Evolutionary conservation across 148 eudicot species (phyloP).

Genomic region (Mesembryanthemum crystallinum): DNA sequence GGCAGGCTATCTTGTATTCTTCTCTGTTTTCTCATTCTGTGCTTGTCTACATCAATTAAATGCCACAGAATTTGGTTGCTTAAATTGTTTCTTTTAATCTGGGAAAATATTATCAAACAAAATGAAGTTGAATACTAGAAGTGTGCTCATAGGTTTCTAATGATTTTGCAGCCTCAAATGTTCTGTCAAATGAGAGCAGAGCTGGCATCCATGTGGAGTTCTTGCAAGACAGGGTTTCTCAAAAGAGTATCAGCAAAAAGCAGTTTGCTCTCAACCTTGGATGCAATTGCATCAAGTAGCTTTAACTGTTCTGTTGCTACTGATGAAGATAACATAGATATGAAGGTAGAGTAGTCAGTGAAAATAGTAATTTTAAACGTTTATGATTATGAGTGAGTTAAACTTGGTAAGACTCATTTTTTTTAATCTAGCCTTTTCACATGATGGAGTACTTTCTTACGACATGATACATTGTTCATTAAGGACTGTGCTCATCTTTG

Average conservation of each 20-base stretch:
- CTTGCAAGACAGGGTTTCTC: constrained; percentile 45
- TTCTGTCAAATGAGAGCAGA: constrained; percentile 77
- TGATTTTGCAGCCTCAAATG: constrained; percentile 66
- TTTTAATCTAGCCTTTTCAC: not conserved
- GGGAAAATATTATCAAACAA: not conserved
- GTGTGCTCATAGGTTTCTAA: not conserved
- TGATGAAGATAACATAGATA: constrained; percentile 45
- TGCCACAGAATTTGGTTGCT: not conserved
- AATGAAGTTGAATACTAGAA: not conserved
- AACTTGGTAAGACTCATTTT: not conserved
- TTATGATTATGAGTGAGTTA: not conserved
- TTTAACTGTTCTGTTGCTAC: constrained; percentile 27
- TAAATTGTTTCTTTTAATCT: not conserved
- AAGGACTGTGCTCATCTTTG: not conserved
- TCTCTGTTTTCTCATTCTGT: too few relatives aligned
- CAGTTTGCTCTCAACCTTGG: constrained; percentile 31
- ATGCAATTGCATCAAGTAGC: constrained; percentile 27
- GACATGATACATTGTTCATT: constrained; percentile 1
- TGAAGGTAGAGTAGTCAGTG: constrained; percentile 46
- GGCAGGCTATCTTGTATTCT: not conserved
- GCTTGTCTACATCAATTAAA: not conserved
- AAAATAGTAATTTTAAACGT: not conserved
- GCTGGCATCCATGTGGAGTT: constrained; percentile 89
- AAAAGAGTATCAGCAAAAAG: constrained; percentile 53
- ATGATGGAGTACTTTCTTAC: not conserved